phyloP scores from a whole-genome alignment of 1,284 basidiomycete species.

The Golubevia sp. region DNA sequence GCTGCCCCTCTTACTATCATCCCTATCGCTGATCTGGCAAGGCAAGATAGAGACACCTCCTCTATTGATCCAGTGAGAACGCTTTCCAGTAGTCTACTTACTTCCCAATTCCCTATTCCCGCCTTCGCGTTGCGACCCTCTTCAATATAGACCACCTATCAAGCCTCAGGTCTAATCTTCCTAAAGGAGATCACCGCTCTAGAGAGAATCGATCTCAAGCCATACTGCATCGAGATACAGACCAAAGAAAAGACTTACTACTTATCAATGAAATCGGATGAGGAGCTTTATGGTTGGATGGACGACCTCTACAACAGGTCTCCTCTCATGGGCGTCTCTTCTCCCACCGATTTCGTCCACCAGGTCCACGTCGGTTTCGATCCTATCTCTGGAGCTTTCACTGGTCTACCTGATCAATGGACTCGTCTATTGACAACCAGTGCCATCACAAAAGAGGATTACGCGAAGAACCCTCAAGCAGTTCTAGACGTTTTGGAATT shows the following conservation, averaged over 20 bases:
- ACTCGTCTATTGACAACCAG: slow-evolving; percentile 90
- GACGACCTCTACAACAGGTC: slow-evolving; percentile 93
- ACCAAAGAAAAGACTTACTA: slow-evolving; percentile 77
- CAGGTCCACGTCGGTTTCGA: slow-evolving; percentile 98
- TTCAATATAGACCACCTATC: slow-evolving; percentile 67
- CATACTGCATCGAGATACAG: slow-evolving; percentile 77
- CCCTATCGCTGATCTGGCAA: too few species aligned
- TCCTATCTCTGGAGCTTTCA: slow-evolving; percentile 88
- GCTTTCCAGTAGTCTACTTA: too few species aligned
- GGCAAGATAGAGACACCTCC: too few species aligned
- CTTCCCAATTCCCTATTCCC: neutral
- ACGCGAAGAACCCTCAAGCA: slow-evolving; percentile 93
- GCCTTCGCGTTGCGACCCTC: slow-evolving; percentile 3
- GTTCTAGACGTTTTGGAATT: slow-evolving; percentile 97
- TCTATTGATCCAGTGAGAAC: too few species aligned
- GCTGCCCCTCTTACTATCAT: too few species aligned
- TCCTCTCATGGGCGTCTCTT: slow-evolving; percentile 87
- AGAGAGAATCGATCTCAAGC: slow-evolving; percentile 87
- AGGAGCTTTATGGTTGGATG: slow-evolving; percentile 94
- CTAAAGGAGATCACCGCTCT: slow-evolving; percentile 82
- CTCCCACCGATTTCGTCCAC: slow-evolving; percentile 96
- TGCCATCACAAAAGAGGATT: slow-evolving; percentile 96
- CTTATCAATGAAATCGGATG: slow-evolving; percentile 85
- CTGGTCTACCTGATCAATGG: slow-evolving; percentile 96
- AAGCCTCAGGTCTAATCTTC: slow-evolving; percentile 70